Percentiles rank a stretch among this genome's conserved stretches.
Evolutionary conservation across 2,329 filamentous ascomycete genomes (phyloP).

Genomic region (Aspergillus sojae): DNA sequence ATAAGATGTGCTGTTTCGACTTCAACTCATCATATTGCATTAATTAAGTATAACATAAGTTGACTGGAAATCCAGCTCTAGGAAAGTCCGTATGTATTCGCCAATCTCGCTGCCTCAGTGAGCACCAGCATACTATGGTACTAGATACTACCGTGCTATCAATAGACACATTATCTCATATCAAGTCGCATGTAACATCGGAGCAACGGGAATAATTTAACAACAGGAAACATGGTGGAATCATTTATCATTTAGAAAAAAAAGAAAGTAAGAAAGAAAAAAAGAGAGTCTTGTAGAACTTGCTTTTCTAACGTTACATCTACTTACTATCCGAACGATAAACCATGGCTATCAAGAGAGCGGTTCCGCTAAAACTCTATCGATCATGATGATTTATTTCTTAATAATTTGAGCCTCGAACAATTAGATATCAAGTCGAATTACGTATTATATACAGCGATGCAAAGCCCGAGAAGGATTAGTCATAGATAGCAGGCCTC

Average conservation of each 20-base stretch:
- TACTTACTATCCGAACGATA: background rate
- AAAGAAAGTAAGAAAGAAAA: background rate
- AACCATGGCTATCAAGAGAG: background rate
- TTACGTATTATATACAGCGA: conserved; percentile 3
- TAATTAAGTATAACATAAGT: background rate
- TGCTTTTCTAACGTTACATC: background rate
- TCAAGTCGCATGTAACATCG: background rate
- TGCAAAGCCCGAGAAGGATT: background rate
- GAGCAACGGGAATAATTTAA: background rate
- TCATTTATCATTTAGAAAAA: background rate
- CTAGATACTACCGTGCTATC: background rate
- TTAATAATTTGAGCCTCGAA: background rate
- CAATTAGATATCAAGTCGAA: background rate
- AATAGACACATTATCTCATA: background rate
- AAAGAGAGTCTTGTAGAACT: background rate
- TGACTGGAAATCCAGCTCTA: background rate
- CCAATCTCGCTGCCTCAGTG: background rate
- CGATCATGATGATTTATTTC: background rate
- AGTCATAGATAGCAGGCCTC: background rate
- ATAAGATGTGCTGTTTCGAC: background rate
- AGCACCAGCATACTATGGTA: background rate
- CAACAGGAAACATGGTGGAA: background rate
- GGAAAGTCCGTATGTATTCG: background rate
- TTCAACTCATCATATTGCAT: background rate
- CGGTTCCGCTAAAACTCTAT: background rate